Percentiles rank a stretch among this genome's conserved stretches.
Evolutionary conservation across 2,329 filamentous ascomycete genomes (phyloP).

Genomic region (Cercospora nicotianae): DNA sequence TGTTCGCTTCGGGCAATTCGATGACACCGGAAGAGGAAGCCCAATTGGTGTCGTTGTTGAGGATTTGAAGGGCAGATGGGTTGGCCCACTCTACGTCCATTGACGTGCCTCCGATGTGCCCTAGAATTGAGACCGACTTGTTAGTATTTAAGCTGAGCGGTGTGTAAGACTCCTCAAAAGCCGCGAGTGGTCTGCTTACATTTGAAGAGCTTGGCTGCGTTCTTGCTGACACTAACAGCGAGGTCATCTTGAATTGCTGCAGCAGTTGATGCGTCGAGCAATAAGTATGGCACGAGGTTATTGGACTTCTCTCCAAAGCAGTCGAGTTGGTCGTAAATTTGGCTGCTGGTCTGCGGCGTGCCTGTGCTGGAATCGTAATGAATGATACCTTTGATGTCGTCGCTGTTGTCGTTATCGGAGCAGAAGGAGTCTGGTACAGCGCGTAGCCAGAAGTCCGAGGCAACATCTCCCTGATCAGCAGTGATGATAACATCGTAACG

Average conservation of each 20-base stretch:
- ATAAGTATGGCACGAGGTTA: conserved; percentile 39
- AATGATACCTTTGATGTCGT: conserved; percentile 34
- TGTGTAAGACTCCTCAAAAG: not conserved
- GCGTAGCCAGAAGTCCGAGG: not conserved
- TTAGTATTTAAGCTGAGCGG: conserved; percentile 19
- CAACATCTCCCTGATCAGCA: not conserved
- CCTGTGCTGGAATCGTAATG: conserved; percentile 39
- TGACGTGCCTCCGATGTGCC: conserved; percentile 43
- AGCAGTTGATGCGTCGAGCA: conserved; percentile 28
- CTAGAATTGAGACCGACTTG: conserved; percentile 24
- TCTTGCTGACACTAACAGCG: conserved; percentile 35
- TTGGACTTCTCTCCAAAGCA: conserved; percentile 42
- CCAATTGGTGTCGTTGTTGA: conserved; percentile 38
- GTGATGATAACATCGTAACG: not conserved
- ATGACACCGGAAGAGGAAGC: conserved; percentile 40
- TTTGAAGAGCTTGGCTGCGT: conserved; percentile 38
- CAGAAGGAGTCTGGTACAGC: not conserved
- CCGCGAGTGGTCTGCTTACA: not conserved
- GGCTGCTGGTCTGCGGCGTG: conserved; percentile 36
- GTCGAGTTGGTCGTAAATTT: conserved; percentile 37
- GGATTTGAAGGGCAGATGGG: conserved; percentile 42
- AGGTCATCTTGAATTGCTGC: conserved; percentile 17
- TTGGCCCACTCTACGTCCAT: conserved; percentile 43
- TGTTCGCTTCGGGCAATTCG: conserved; percentile 5
- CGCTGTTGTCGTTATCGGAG: not conserved